A percentile compares a stretch with the other conserved stretches of the same genome.
phyloP scores from a whole-genome alignment of 2,329 filamentous ascomycete genomes.

The Fusarium veterinarium region DNA sequence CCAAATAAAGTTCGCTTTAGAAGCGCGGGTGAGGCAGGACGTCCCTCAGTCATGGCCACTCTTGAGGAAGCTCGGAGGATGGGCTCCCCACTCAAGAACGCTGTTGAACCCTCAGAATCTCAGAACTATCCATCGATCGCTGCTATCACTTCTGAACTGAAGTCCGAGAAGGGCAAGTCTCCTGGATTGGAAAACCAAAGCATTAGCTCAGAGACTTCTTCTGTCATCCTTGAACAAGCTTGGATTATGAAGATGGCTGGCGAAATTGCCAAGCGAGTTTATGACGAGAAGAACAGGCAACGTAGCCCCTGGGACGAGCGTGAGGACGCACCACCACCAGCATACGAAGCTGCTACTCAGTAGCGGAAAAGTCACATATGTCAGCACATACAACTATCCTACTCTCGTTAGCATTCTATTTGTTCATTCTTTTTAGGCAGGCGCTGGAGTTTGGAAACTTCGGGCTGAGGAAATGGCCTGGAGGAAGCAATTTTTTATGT shows the following conservation, averaged over 20 bases:
- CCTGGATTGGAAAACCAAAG: slow-evolving; percentile 48
- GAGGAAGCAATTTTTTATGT: slow-evolving; percentile 25
- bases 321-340: slow-evolving; percentile 69
- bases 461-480: slow-evolving; percentile 24
- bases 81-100: slow-evolving; percentile 37
- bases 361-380: slow-evolving; percentile 43
- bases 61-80: slow-evolving; percentile 40
- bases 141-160: slow-evolving; percentile 24
- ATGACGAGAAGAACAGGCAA: slow-evolving; percentile 79
- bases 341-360: slow-evolving; percentile 65
- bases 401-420: slow-evolving; percentile 36
- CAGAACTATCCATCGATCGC: slow-evolving; percentile 34
- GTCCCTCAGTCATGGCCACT: slow-evolving; percentile 43
- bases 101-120: slow-evolving; percentile 31
- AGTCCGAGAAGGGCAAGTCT: slow-evolving; percentile 47
- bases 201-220: slow-evolving; percentile 60
- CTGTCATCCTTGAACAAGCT: slow-evolving; percentile 78
- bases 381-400: slow-evolving; percentile 31
- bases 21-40: slow-evolving; percentile 30
- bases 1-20: slow-evolving; percentile 58
- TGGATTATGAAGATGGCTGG: slow-evolving; percentile 95
- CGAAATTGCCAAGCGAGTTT: slow-evolving; percentile 88
- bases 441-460: slow-evolving; percentile 39
- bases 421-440: slow-evolving; percentile 28
- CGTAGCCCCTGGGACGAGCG: slow-evolving; percentile 58